These are phyloP conservation scores for Suillus spraguei DNA, from an alignment of 768 basidiomycete genomes.

Conservation along the genomic window DNA sequence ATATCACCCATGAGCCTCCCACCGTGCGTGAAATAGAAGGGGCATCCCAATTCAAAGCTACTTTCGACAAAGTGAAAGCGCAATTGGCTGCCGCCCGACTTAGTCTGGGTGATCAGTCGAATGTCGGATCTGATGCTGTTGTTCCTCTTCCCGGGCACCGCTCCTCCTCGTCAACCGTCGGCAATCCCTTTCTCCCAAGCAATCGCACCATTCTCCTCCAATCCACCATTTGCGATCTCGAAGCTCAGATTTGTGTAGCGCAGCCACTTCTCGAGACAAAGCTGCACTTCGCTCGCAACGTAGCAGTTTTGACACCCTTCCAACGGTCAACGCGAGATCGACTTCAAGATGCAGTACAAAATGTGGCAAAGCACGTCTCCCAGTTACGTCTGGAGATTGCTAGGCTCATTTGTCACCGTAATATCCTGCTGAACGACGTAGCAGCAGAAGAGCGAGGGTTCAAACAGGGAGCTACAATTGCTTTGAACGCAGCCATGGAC, in stretches of 20 bases:
- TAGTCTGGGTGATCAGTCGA: constrained; percentile 32
- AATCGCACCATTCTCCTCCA: constrained; percentile 62
- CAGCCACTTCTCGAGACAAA: constrained; percentile 66
- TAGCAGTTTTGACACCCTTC: constrained; percentile 87
- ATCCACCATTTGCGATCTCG: constrained; percentile 65
- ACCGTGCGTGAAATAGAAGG: constrained; percentile 59
- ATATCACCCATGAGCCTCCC: constrained; percentile 46
- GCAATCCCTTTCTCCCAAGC: constrained; percentile 35
- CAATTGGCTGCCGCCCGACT: constrained; percentile 64
- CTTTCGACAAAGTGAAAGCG: constrained; percentile 86
- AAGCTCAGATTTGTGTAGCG: constrained; percentile 53
- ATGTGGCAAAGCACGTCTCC: constrained; percentile 64
- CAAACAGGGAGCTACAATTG: constrained; percentile 67
- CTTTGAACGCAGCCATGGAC: constrained; percentile 72
- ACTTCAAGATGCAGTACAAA: constrained; percentile 61
- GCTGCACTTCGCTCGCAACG: constrained; percentile 75
- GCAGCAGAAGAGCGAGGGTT: constrained; percentile 67
- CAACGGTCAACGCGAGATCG: constrained; percentile 81
- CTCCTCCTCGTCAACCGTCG: constrained; percentile 23
- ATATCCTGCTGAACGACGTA: constrained; percentile 77
- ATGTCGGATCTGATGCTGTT: constrained; percentile 1
- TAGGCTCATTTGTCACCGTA: constrained; percentile 73
- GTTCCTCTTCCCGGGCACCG: background rate
- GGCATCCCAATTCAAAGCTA: constrained; percentile 73
- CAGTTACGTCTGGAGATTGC: constrained; percentile 72